Conservation (phyloP, 805 yeast species). For the Lipomyces starkeyi region DNA sequence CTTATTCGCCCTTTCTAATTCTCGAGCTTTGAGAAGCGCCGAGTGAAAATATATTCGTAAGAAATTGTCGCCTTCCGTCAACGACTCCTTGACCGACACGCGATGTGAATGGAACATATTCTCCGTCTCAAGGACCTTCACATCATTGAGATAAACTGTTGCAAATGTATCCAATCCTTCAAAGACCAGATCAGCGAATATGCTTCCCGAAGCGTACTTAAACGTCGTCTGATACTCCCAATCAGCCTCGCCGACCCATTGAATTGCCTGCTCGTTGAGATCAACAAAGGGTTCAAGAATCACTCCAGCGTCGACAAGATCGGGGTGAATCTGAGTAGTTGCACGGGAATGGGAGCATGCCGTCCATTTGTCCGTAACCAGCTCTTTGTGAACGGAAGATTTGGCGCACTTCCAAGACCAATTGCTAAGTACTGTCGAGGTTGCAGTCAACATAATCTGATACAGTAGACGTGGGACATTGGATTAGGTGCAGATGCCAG, state of each 20-base stretch:
- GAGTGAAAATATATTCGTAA: constrained; percentile 50
- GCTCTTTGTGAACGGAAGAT: background rate
- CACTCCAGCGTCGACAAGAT: constrained; percentile 48
- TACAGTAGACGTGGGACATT: background rate
- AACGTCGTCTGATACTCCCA: constrained; percentile 55
- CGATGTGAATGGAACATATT: constrained; percentile 54
- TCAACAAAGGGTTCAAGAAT: constrained; percentile 57
- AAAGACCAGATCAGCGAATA: constrained; percentile 44
- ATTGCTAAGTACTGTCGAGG: background rate
- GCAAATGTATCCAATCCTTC: constrained; percentile 56
- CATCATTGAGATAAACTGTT: constrained; percentile 51
- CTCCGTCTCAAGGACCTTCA: constrained; percentile 47
- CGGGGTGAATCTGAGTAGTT: constrained; percentile 51
- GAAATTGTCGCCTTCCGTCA: constrained; percentile 43
- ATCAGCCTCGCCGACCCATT: constrained; percentile 58
- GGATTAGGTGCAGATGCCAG: background rate
- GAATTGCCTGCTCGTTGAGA: constrained; percentile 52
- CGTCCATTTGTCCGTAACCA: constrained; percentile 27
- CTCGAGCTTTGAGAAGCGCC: constrained; percentile 48
- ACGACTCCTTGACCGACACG: constrained; percentile 43
- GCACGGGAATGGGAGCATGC: constrained; percentile 29
- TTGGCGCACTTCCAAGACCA: constrained; percentile 38
- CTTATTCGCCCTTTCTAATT: constrained; percentile 47
- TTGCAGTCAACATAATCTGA: background rate
- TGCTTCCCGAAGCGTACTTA: constrained; percentile 10